Conservation (phyloP, 805 yeast species). For the Starmerella potacharoeniae region DNA sequence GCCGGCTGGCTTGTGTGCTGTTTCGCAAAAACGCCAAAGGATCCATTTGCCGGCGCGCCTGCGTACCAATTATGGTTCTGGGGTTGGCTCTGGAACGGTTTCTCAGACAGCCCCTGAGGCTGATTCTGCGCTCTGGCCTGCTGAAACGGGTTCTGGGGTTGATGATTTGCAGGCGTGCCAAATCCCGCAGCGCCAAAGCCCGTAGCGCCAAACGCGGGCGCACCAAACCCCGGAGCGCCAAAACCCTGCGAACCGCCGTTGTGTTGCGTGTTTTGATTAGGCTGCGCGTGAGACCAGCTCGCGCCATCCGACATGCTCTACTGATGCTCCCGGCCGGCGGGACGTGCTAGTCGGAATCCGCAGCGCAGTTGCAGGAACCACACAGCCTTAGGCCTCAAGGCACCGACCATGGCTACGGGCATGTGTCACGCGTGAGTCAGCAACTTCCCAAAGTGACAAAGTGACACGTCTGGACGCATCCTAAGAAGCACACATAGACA, state of each 20-base stretch:
- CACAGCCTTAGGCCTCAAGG: background rate
- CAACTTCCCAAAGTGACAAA: background rate
- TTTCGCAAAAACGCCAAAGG: background rate
- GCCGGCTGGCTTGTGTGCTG: background rate
- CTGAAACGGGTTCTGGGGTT: background rate
- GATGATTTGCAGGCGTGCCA: background rate
- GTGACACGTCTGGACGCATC: constrained; percentile 2
- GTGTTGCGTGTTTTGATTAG: no score
- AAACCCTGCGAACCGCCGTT: background rate
- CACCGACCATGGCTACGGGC: background rate
- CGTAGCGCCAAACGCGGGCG: background rate
- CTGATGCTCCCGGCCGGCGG: constrained; percentile 3
- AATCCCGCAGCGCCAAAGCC: background rate
- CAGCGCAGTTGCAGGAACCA: background rate
- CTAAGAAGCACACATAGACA: constrained; percentile 7
- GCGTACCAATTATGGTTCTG: background rate
- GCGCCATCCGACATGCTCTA: background rate
- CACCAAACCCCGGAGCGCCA: background rate
- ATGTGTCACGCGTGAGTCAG: background rate
- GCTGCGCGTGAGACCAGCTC: background rate
- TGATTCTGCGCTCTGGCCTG: background rate
- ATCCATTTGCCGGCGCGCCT: background rate
- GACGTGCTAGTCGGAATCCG: background rate
- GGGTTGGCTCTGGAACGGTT: background rate
- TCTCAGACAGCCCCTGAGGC: no score